Base-by-base conservation (phyloP, 208 protist genomes). In the Novymonas esmeraldas region DNA sequence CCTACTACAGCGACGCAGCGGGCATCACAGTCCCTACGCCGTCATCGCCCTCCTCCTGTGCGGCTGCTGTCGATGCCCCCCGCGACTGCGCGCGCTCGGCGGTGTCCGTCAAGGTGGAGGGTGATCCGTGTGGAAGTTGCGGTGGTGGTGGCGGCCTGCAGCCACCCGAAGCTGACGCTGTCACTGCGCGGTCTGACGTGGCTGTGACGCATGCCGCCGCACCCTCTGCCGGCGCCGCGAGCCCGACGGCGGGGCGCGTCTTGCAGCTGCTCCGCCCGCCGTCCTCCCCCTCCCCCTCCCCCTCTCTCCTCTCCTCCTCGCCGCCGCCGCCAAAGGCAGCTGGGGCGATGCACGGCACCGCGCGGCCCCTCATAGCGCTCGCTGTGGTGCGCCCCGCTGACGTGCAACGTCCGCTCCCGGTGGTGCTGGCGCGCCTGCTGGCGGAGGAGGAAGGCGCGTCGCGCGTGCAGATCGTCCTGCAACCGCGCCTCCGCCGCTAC, bases 401-500 rank as follows among this genome's bases (percentile, higher is more conserved):
- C 29, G 55, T 80, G 9, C 34, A 69, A 41, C 71, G 41, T 14
- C 79, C 85, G 38, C 76, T 95, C 29, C 87, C 90, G 3, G 48
- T 22, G 24, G 64, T 59, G 31, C 76, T 96, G 20, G 72, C 81
- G 59, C 58, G 56, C 39, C 81, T 94, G 75, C 69, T 96, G 7
- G 26, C 18, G 14, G 88, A 94, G 68, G 91, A 96, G 64, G 81
- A 85, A 55, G 64, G 36, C 24, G 76, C 91, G 10, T 85, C 82
- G 38, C 73, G 73, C 3, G 73, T 96, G 57, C 84, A 83, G n/a
- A 84, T 96, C 29, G 87, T 94, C 4, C 81, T 96, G 48, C 88
- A 96, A 72, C 91, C 88, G 1, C 73, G 82, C 11, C 73, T 94
- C 18, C 76, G 84, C 9, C 76, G 79, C 45, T 92, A 89, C 48